These are phyloP conservation scores for Pythium folliculosum DNA, from an alignment of 352 stramenopile genomes.

Conservation along the genomic window DNA sequence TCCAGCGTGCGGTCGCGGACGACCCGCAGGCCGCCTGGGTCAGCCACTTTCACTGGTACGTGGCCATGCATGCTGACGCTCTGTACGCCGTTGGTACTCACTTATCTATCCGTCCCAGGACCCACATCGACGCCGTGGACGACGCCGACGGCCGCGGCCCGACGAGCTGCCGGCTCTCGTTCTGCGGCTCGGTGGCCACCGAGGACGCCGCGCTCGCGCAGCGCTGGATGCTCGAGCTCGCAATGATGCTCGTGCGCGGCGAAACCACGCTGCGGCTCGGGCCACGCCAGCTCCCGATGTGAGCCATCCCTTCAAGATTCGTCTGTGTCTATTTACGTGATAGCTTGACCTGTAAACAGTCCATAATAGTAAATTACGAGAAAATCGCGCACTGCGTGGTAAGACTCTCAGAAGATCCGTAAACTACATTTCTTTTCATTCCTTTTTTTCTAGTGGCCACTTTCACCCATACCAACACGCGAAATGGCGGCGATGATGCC, in stretches of 20 bases:
- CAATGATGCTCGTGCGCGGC: constrained; percentile 17
- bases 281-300: background rate
- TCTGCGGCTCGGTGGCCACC: constrained; percentile 17
- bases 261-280: constrained; percentile 13
- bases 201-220: constrained; percentile 3
- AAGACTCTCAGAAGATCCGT: no score
- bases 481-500: no score
- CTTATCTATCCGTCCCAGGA: background rate
- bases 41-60: constrained; percentile 21
- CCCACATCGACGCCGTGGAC: constrained; percentile 15
- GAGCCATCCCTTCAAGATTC: no score
- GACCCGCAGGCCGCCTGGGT: constrained; percentile 12
- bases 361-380: no score
- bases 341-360: background rate
- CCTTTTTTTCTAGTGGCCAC: no score
- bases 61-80: background rate
- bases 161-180: constrained; percentile 18
- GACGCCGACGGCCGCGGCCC: background rate
- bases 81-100: background rate
- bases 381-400: no score
- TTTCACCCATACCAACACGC: no score
- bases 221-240: constrained; percentile 22
- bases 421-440: no score
- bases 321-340: background rate
- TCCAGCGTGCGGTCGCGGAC: constrained; percentile 11